Evolutionary conservation across 2,329 filamentous ascomycete genomes (phyloP), one percentile per base, ranked within the genome.

Genomic region (Penicillium brasilianum): DNA sequence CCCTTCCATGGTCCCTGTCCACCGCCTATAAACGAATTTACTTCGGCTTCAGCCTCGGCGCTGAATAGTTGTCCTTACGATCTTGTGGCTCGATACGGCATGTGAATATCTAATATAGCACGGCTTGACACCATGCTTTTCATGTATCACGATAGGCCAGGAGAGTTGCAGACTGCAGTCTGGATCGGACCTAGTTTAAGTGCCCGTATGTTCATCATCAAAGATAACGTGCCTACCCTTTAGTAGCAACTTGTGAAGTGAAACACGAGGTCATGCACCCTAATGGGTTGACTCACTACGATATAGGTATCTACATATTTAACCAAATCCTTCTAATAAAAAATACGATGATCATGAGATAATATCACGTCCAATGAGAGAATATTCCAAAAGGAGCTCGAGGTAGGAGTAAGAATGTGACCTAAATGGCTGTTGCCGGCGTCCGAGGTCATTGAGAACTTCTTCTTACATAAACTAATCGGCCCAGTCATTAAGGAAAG

Each of bases 1-100:
- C 32, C 22, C 53, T 48, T 48, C 43, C 32, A 56, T 56, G 9
- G 39, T 56, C 39, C 53, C 41, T 55, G 53, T 48, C 20, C 20
- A 14, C 14, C 14, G 16, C 3, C 14, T 25, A 54, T 10, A 25
- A 54, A n/a, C 51, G 28, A 39, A 20, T 25, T 16, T 28, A 7
- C 20, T 22, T 8, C 34, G 13, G 36, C 22, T 30, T 37, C 20
- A 10, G 13, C 25, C 20, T 20, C 36, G 10, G 14, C 4, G n/a
- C 36, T 11, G 36, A 20, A 14, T 14, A 25, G 11, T 14, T 14
- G n/a, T 28, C n/a, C 22, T 7, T 30, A 4, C 53, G 14, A 46
- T 2, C 5, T 14, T 22, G 28, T 41, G 9, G 25, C 10, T 14
- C 13, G 13, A 44, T 37, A 11, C 16, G 36, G 39, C 16, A 44